A percentile compares a stretch with the other conserved stretches of the same genome.
Conservation (phyloP, 768 basidiomycete genomes). For the Boletus barrowsii region DNA sequence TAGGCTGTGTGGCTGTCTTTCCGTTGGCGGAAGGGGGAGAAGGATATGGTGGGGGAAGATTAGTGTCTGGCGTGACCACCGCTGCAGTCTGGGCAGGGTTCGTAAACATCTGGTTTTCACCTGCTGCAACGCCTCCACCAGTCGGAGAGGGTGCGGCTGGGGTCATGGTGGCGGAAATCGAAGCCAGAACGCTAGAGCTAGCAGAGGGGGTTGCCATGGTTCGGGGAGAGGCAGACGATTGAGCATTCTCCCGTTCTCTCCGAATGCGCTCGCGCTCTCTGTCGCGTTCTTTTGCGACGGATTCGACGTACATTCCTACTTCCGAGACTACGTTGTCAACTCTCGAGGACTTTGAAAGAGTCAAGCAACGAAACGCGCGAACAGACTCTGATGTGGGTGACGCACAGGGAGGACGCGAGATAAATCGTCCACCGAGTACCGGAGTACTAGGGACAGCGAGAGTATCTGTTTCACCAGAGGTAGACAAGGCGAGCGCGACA, state of each 20-base stretch:
- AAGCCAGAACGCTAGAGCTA: constrained; percentile 5
- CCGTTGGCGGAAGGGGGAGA: constrained; percentile 54
- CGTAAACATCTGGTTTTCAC: constrained; percentile 20
- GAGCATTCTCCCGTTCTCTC: constrained; percentile 55
- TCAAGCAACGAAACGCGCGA: constrained; percentile 48
- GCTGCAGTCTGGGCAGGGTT: constrained; percentile 13
- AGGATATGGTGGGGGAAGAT: constrained; percentile 43
- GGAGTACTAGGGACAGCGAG: constrained; percentile 1
- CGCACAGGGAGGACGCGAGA: constrained; percentile 34
- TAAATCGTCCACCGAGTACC: constrained; percentile 20
- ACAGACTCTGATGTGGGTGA: constrained; percentile 38
- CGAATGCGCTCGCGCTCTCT: constrained; percentile 72
- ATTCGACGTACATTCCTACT: constrained; percentile 70
- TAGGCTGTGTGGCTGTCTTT: constrained; percentile 13
- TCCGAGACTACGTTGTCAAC: constrained; percentile 55
- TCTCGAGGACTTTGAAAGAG: constrained; percentile 48
- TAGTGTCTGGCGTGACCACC: constrained; percentile 15
- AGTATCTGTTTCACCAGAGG: constrained; percentile 9
- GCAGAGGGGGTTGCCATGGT: constrained; percentile 22
- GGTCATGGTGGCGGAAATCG: constrained; percentile 9
- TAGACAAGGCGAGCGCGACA: constrained; percentile 17
- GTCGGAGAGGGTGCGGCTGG: constrained; percentile 13
- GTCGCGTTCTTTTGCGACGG: constrained; percentile 72
- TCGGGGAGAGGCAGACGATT: constrained; percentile 28
- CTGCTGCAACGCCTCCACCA: constrained; percentile 6